Conservation (phyloP, 768 basidiomycete genomes). For the Sarcodon aspratus region DNA sequence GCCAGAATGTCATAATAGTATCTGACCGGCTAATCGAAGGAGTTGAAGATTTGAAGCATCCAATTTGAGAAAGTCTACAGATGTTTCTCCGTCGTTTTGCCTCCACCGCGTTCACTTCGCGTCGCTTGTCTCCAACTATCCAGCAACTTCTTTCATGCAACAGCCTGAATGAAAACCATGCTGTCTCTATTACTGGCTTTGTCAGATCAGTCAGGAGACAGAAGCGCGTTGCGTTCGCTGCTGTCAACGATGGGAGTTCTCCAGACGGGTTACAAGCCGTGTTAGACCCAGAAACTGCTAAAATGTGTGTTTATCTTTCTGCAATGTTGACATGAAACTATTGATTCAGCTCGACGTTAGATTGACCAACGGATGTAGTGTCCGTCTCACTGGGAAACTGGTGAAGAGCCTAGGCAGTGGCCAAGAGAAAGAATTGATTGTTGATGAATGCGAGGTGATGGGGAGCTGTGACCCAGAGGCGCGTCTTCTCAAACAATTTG, state of each 20-base stretch:
- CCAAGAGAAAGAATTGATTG: slow-evolving; percentile 43
- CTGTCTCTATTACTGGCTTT: slow-evolving; percentile 61
- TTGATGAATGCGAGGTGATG: slow-evolving; percentile 32
- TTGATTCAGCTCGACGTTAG: slow-evolving; percentile 15
- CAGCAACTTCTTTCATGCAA: slow-evolving; percentile 23
- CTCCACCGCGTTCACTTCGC: slow-evolving; percentile 7
- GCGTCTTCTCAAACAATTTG: slow-evolving; percentile 5
- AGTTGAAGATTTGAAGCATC: not conserved
- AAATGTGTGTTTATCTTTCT: slow-evolving; percentile 16
- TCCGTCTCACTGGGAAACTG: slow-evolving; percentile 36
- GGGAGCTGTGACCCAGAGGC: slow-evolving; percentile 55
- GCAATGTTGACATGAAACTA: not conserved
- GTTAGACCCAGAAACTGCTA: slow-evolving; percentile 30
- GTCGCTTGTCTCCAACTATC: slow-evolving; percentile 17
- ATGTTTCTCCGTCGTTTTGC: slow-evolving; percentile 15
- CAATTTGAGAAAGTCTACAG: not conserved
- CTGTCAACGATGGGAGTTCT: slow-evolving; percentile 73
- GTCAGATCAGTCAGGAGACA: slow-evolving; percentile 77
- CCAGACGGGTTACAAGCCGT: slow-evolving; percentile 70
- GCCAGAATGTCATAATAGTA: no score
- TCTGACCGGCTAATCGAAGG: no score
- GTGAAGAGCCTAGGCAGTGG: slow-evolving; percentile 34
- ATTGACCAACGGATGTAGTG: slow-evolving; percentile 43
- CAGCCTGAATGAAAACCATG: not conserved
- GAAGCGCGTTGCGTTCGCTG: slow-evolving; percentile 81